phyloP scores from a whole-genome alignment of 495 filamentous ascomycete species.

The Cercophora newfieldiana region DNA sequence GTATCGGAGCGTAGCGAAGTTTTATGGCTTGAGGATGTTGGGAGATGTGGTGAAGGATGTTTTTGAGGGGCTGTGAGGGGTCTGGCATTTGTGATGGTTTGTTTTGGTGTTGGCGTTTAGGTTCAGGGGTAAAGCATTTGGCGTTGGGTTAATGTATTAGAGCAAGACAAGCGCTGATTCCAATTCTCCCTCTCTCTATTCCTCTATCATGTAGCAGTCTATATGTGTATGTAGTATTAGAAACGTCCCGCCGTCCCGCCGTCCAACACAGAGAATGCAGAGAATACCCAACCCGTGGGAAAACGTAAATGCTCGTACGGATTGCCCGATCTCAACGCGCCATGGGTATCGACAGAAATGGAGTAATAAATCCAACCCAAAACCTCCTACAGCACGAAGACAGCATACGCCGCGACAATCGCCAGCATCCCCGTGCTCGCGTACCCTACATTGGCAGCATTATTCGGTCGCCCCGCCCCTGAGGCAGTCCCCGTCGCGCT shows the following conservation, averaged over 20 bases:
- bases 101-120: background rate
- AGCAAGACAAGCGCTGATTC: background rate
- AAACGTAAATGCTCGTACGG: background rate
- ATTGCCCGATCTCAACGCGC: background rate
- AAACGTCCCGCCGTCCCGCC: background rate
- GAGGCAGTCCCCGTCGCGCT: conserved; percentile 2
- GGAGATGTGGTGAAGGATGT: conserved; percentile 69
- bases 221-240: background rate
- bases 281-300: background rate
- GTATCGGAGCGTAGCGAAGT: conserved; percentile 68
- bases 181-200: background rate
- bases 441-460: background rate
- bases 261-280: no score
- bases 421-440: conserved; percentile 13
- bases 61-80: conserved; percentile 37
- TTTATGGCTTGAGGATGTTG: conserved; percentile 80
- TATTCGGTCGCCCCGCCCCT: background rate
- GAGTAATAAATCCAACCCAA: background rate
- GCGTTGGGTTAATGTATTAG: background rate
- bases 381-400: conserved; percentile 7
- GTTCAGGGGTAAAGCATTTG: background rate
- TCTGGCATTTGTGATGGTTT: background rate
- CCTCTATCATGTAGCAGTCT: background rate
- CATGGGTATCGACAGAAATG: background rate
- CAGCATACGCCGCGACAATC: conserved; percentile 15